phyloP scores from a whole-genome alignment of 2,329 filamentous ascomycete species.

The Diaporthe ilicicola region DNA sequence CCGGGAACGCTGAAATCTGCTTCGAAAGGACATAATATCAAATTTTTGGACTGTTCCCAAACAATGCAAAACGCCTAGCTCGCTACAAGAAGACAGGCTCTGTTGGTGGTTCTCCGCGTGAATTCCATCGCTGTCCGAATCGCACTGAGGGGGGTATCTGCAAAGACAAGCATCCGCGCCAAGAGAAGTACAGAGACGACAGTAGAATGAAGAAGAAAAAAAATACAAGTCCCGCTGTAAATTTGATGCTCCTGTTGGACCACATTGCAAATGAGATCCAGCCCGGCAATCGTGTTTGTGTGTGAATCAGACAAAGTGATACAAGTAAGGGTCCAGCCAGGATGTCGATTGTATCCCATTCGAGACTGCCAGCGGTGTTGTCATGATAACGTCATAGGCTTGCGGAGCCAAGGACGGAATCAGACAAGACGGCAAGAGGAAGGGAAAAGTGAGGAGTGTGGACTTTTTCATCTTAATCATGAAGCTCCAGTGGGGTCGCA shows the following conservation, averaged over 20 bases:
- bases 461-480: background rate
- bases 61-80: conserved; percentile 19
- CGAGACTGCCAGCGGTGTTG: background rate
- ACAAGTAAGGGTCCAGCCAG: background rate
- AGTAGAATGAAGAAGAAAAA: background rate
- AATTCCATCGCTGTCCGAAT: background rate
- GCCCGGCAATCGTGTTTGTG: background rate
- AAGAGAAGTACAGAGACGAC: too few relatives aligned
- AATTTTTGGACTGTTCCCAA: background rate
- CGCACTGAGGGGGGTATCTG: conserved; percentile 18
- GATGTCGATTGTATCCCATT: background rate
- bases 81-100: background rate
- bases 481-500: background rate
- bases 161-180: conserved; percentile 1
- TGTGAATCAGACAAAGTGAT: background rate
- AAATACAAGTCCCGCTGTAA: conserved; percentile 6
- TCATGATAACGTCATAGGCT: conserved; percentile 7
- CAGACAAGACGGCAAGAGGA: background rate
- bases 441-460: background rate
- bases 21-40: background rate
- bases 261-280: conserved; percentile 16
- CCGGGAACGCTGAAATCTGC: background rate
- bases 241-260: background rate
- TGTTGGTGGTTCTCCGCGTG: background rate
- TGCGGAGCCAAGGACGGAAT: background rate